Conservation (phyloP, 441 rosid genomes). For the Brassica hybrid region DNA sequence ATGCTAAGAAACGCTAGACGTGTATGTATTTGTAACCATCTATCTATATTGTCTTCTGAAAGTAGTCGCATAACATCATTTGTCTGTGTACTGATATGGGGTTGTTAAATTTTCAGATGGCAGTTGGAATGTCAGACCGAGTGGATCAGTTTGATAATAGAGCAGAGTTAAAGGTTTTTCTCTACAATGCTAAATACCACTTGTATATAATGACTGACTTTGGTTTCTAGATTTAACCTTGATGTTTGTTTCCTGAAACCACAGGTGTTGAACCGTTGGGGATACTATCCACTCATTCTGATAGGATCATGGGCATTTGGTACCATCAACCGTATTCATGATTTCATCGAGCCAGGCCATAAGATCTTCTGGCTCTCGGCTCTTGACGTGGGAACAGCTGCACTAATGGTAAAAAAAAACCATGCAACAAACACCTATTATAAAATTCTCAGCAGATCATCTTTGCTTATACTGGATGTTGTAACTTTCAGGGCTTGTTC, state of each 20-base stretch:
- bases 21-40: conserved; percentile 51
- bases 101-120: conserved; percentile 62
- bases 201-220: not conserved
- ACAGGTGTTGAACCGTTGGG: conserved; percentile 93
- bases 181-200: too few species aligned
- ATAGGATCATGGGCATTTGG: conserved; percentile 97
- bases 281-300: conserved; percentile 93
- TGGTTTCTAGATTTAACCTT: conserved; percentile 1
- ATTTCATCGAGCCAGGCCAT: conserved; percentile 83
- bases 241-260: conserved; percentile 25
- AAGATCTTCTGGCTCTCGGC: conserved; percentile 90
- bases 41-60: conserved; percentile 8
- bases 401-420: conserved; percentile 67
- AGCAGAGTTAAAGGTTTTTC: conserved; percentile 70
- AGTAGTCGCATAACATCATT: not conserved
- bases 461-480: not conserved
- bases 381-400: conserved; percentile 93
- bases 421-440: not conserved
- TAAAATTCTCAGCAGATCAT: conserved; percentile 1
- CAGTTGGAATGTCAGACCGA: conserved; percentile 79
- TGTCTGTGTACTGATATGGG: not conserved
- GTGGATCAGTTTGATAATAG: conserved; percentile 65
- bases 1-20: conserved; percentile 95
- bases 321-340: conserved; percentile 86
- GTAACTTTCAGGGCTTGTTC: conserved; percentile 71